Conservation (phyloP, 163 green algal species). For the Scenedesmus sp. region DNA sequence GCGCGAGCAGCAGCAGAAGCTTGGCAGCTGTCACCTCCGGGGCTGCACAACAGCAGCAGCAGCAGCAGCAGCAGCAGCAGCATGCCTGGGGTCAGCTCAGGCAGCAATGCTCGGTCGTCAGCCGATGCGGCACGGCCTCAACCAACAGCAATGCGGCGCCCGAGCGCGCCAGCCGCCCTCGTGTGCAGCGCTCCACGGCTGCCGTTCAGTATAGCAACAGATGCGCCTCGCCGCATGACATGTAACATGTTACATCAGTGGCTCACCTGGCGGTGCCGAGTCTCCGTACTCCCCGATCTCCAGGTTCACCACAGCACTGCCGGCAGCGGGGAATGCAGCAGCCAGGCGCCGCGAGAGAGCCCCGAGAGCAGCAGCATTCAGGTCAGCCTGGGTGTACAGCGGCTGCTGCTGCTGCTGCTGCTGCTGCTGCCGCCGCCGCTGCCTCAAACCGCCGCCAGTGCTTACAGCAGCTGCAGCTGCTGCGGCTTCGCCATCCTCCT, state of each 20-base stretch:
- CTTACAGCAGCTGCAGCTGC: background rate
- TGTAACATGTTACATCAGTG: background rate
- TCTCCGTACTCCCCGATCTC: background rate
- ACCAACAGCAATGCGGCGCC: too few relatives aligned
- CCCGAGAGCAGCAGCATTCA: background rate
- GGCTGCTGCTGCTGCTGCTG: background rate
- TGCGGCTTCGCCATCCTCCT: background rate
- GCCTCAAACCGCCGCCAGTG: background rate
- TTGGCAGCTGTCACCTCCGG: background rate
- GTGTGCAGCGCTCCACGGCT: too few relatives aligned
- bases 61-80: conserved; percentile 1
- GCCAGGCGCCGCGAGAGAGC: background rate
- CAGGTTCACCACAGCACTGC: background rate
- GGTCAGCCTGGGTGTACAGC: background rate
- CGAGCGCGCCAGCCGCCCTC: too few relatives aligned
- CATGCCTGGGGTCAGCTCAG: background rate
- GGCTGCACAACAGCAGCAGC: background rate
- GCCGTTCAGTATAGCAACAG: too few relatives aligned
- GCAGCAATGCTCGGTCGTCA: background rate
- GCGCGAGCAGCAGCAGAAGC: background rate
- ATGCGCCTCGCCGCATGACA: too few relatives aligned
- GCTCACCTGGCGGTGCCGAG: background rate
- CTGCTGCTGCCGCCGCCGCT: background rate
- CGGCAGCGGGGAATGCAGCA: background rate
- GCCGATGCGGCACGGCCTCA: too few relatives aligned